Percentiles rank a stretch among this genome's conserved stretches.
Conservation (phyloP, 108 stramenopile genomes). For the Cyclostephanos invisitatus region DNA sequence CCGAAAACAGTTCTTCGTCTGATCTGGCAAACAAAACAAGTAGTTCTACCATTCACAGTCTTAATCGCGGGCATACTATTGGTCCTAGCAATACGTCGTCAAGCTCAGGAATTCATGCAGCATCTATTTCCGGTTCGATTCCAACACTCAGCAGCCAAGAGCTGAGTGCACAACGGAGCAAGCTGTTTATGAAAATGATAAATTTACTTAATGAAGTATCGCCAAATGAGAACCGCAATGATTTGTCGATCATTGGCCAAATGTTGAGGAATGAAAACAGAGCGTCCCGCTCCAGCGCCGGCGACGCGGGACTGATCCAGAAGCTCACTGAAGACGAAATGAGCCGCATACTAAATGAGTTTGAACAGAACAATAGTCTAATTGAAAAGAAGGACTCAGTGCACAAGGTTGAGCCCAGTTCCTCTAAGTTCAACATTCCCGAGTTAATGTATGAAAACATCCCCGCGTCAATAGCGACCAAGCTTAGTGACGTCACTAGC, state of each 20-base stretch:
- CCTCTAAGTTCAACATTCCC: neutral
- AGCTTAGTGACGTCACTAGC: conserved; percentile 36
- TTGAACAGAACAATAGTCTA: neutral
- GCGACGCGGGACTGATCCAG: conserved; percentile 25
- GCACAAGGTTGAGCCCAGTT: neutral
- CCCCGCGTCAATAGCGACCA: conserved; percentile 13
- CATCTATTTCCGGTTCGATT: neutral
- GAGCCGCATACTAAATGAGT: conserved; percentile 18
- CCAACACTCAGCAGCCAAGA: conserved; percentile 5
- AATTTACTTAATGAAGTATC: conserved; percentile 18
- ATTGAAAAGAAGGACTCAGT: neutral
- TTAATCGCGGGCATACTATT: neutral
- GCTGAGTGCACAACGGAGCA: conserved; percentile 16
- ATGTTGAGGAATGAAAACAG: conserved; percentile 5
- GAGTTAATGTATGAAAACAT: conserved; percentile 11
- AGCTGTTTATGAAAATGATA: conserved; percentile 28
- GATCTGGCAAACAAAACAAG: neutral
- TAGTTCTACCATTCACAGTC: neutral
- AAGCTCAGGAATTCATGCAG: conserved; percentile 8
- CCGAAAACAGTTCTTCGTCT: neutral
- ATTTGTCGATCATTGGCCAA: conserved; percentile 10
- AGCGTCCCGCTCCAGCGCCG: conserved; percentile 10
- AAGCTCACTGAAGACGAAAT: conserved; percentile 29
- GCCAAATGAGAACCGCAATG: conserved; percentile 4
- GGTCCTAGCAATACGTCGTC: conserved; percentile 1